Evolutionary conservation across 768 basidiomycete genomes (phyloP), one percentile per base, ranked within the genome.

Genomic region (Suillus weaverae): DNA sequence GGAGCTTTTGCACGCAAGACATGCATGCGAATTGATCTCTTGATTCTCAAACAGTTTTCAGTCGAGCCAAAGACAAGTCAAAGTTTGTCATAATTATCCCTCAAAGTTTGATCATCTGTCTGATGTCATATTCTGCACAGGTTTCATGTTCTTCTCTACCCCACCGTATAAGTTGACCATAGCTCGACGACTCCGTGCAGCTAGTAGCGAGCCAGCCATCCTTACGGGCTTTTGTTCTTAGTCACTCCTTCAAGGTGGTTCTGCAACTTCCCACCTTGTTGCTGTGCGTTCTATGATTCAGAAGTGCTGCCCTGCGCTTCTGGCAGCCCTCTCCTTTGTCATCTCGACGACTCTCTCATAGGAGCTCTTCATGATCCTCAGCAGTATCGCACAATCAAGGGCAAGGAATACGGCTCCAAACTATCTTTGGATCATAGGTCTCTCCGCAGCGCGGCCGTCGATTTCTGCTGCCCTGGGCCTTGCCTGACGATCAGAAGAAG

Each of bases 321-420:
- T 46, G 44, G 7, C 18, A 44, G 20, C 43, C 9, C 20, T 44
- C 20, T 10, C 3, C 18, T 18, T 43, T 44, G 20, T 44, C 20
- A 20, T 43, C 41, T 43, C 43, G 20, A 44, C 20, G 43, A 20
- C 43, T 20, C 0, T 43, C 8, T 43, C 10, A 11, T 46, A 46
- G 9, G 44, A 22, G 44, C 44, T 46, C 44, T 46, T 46, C 11
- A 46, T 11, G 4, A 46, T n/a, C 44, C 1, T 46, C 13, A 7
- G 22, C 3, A 26, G 22, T 14, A 26, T 14, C 9, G 44, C 22
- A 13, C n/a, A 22, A 4, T 22, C n/a, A 4, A n/a, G n/a, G 44
- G 95, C 93, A 2, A 97, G 96, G 95, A 81, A 90, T 62, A 82
- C 88, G 9, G 88, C 90, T 61, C 94, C 91, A 0, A 80, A 79